phyloP scores from a whole-genome alignment of 176 grass and related monocot genomes.

The Themeda triandra region DNA sequence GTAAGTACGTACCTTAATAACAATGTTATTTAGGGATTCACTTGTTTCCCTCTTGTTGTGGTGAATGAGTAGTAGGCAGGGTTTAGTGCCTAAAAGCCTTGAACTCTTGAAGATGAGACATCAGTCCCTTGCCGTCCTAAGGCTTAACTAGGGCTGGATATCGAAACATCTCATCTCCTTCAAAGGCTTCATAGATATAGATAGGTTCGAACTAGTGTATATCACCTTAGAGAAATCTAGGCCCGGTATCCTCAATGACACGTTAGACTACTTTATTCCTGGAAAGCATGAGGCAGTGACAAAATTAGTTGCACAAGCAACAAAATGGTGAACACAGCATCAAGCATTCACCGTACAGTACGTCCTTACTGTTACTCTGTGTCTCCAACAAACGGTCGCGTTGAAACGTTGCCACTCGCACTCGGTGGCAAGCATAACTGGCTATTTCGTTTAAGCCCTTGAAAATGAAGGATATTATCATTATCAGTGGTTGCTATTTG shows the following conservation, averaged over 20 bases:
- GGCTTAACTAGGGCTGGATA: too few relatives aligned
- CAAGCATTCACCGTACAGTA: neutral
- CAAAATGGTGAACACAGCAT: neutral
- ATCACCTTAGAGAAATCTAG: neutral
- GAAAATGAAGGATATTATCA: neutral
- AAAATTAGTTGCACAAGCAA: slow-evolving; percentile 30
- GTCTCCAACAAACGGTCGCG: neutral
- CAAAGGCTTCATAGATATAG: too few relatives aligned
- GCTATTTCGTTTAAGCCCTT: neutral
- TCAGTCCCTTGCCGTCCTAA: neutral
- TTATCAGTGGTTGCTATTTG: neutral
- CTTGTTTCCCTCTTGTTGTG: neutral
- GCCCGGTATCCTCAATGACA: too few relatives aligned
- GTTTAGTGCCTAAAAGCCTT: neutral
- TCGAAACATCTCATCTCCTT: neutral
- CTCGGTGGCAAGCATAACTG: neutral
- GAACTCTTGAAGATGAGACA: neutral
- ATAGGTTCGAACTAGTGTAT: neutral
- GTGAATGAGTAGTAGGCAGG: neutral
- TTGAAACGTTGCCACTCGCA: neutral
- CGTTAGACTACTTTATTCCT: neutral
- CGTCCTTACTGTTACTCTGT: neutral
- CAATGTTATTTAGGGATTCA: neutral
- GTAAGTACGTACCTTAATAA: neutral
- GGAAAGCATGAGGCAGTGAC: neutral